Evolutionary conservation across 345 rosid genomes (phyloP).

Genomic region (Citrus australasica): DNA sequence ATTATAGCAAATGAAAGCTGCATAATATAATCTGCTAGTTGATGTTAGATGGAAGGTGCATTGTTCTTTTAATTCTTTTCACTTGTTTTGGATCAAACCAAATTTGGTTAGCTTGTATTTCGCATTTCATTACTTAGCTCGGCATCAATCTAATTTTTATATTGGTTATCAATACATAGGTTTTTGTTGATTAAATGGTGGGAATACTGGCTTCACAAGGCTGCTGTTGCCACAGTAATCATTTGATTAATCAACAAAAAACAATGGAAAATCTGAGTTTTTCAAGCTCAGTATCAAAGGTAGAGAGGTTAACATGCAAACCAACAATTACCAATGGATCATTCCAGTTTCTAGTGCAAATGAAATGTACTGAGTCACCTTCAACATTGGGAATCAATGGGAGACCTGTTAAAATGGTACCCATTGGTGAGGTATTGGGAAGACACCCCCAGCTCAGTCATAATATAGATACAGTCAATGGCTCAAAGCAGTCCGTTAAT

Average conservation of each 20-base stretch:
- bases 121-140: not conserved
- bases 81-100: not conserved
- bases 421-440: slow-evolving; percentile 59
- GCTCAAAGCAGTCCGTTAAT: slow-evolving; percentile 47
- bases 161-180: slow-evolving; percentile 15
- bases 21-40: no score
- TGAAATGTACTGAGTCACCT: slow-evolving; percentile 56
- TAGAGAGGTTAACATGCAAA: slow-evolving; percentile 31
- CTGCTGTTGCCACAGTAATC: slow-evolving; percentile 39
- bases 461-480: slow-evolving; percentile 50
- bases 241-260: slow-evolving; percentile 29
- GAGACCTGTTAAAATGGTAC: slow-evolving; percentile 72
- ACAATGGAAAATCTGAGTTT: slow-evolving; percentile 47
- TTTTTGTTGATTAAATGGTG: slow-evolving; percentile 46
- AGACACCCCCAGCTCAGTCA: slow-evolving; percentile 32
- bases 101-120: not conserved
- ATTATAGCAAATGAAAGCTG: no score
- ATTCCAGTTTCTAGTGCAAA: slow-evolving; percentile 39
- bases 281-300: slow-evolving; percentile 40
- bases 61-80: not conserved
- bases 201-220: slow-evolving; percentile 74
- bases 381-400: slow-evolving; percentile 55
- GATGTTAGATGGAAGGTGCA: not conserved
- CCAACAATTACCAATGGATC: slow-evolving; percentile 20
- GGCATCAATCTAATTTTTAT: not conserved